Base-by-base conservation (phyloP, 768 basidiomycete genomes). In the Mycena maculata region DNA sequence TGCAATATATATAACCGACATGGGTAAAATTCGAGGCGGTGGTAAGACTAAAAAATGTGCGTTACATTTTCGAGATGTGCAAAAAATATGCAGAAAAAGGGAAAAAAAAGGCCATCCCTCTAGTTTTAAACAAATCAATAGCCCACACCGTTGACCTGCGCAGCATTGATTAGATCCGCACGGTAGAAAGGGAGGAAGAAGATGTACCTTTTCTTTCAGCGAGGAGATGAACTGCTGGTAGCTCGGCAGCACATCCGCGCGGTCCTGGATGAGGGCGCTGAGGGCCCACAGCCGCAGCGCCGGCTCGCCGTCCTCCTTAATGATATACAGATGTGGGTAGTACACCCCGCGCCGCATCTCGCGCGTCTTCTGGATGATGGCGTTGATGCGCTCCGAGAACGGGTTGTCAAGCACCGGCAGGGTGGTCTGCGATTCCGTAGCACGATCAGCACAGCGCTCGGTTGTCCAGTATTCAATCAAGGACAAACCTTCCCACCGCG, bases 281-380 rank as follows among this genome's bases (percentile, higher is more conserved):
- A 99, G 85, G 1, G 97, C 98, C 98, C 98, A 99, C 65, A 96
- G 86, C 67, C 96, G 86, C 74, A 99, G 83, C 48, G 96, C 92
- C 8, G 95, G 93, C 79, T 99, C 98, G 65, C 96, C 97, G 72
- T 99, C 98, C 77, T 98, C 96, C 81, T 99, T 99, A 74, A 99
- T 96, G 57, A 98, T 84, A 74, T 98, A 99, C 9, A 99, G 82
- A 77, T 98, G 95, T 10, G 95, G 95, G 75, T 92, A 91, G 77
- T 98, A 99, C 6, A 92, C 90, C 16, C 96, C 96, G 42, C 95
- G 87, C 53, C 98, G 91, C 86, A 95, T 88, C 80, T 99, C 98
- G 20, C 98, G 88, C 18, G 92, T 94, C 83, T 99, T 99, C 80
- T 94, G 93, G 63, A 99, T 82, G 73, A 99, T 88, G 2, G 95